Conservation (phyloP, 2,329 filamentous ascomycete genomes). For the Penicillium frequentans region DNA sequence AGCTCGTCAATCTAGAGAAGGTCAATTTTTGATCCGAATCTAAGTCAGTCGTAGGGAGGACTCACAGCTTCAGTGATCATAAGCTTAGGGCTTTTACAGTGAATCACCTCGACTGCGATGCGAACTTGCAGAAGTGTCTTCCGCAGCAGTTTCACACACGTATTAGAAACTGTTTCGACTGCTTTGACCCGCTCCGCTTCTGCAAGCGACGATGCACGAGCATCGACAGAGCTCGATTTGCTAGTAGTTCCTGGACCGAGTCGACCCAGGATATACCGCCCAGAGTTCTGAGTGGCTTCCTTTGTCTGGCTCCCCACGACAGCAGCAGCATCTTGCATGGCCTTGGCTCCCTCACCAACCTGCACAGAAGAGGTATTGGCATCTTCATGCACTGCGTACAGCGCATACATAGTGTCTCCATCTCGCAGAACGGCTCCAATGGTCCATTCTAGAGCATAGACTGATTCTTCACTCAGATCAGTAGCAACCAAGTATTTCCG, state of each 20-base stretch:
- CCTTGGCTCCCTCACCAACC: slow-evolving; percentile 70
- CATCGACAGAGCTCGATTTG: slow-evolving; percentile 47
- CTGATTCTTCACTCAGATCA: slow-evolving; percentile 89
- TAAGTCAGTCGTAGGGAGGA: slow-evolving; percentile 14
- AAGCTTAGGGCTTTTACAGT: slow-evolving; percentile 97
- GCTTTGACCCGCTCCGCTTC: slow-evolving; percentile 80
- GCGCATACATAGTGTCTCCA: slow-evolving; percentile 88
- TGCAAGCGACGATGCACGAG: slow-evolving; percentile 56
- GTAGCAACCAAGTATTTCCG: slow-evolving; percentile 95
- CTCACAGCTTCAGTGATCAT: slow-evolving; percentile 86
- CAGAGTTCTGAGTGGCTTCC: slow-evolving; percentile 50
- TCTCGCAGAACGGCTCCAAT: slow-evolving; percentile 93
- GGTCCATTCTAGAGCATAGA: slow-evolving; percentile 95
- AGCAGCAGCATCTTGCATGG: slow-evolving; percentile 72
- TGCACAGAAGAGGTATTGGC: slow-evolving; percentile 44
- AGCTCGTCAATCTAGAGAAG: slow-evolving; percentile 73
- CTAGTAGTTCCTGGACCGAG: slow-evolving; percentile 40
- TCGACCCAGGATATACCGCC: slow-evolving; percentile 32
- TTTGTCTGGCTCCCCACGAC: slow-evolving; percentile 63
- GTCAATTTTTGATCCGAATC: slow-evolving; percentile 1
- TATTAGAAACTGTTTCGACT: slow-evolving; percentile 79
- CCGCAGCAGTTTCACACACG: slow-evolving; percentile 79
- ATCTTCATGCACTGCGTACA: slow-evolving; percentile 93
- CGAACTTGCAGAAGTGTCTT: slow-evolving; percentile 92
- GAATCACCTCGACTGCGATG: slow-evolving; percentile 92